Evolutionary conservation across 83 land plant species (phyloP), one percentile per base, ranked within the genome.

Genomic region (Diphasiastrum complanatum): DNA sequence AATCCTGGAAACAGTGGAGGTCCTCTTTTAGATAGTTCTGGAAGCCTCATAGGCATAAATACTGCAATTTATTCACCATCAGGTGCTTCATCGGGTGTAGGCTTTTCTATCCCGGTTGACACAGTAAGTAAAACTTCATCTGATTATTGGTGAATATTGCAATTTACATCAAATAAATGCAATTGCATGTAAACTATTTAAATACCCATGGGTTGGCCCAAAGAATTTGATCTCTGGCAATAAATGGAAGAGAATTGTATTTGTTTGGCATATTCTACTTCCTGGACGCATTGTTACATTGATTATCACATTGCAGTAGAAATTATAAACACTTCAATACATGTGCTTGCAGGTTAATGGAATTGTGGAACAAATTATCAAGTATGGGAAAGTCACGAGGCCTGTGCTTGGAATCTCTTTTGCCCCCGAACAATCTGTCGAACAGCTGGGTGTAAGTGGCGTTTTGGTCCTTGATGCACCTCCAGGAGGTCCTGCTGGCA

Each of bases 1-100:
- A 93, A 93, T 36, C 99, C 96, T 54, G 99, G 99, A 10, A 93
- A 93, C 61, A 93, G 99, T 74, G 99, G 99, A 65, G 99, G 99
- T 19, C 99, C 99, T 51, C 71, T 93, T 4, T 89, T 93, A 18
- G 99, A 93, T 61, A 89, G 99, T 69, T 71, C 91, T 28, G 99
- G 99, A 32, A 84, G 60, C 73, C 80, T 93, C 26, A 89, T 89
- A 65, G 99, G 99, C 31, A 89, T 93, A 63, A 93, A 93, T 65
- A 93, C 99, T 28, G 99, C 96, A 25, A 93, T 93, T 53, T 93
- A 93, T 56, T 93, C 99, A 45, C 96, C 98, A 5, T 93, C 99
- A 28, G 99, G 99, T 52, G 89, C 96, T 60, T 93, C 99, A 3
- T 89, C 99, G 70, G 99, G 96, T 35, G 96, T 93, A 61, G 99